Base-by-base conservation (phyloP, 805 yeast genomes). In the Saturnispora gosingensis region DNA sequence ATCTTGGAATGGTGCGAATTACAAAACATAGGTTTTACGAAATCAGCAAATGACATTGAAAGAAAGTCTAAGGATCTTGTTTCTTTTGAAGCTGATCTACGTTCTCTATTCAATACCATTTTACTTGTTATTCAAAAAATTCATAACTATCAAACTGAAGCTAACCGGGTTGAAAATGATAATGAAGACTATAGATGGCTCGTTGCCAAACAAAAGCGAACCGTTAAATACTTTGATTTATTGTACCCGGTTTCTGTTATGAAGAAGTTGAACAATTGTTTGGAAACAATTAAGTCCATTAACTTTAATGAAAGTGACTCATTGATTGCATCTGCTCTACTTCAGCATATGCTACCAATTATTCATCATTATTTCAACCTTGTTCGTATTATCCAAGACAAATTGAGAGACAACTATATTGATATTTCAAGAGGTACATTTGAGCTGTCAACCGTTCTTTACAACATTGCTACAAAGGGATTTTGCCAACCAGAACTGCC, bases 401-500 rank as follows among this genome's bases (percentile, higher is more conserved):
- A 77, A 50, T 62, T 74, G 9, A 71, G 76, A 45, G 56, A 58
- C 0, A 73, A 80, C 59, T 86, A 86, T 61, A 54, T 67, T 20
- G 73, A 76, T 28, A 68, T 80, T 9, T 73, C 87, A 4, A 79
- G 79, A 55, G 83, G 89, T 8, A 73, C 88, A 0, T 83, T 71
- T 60, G 70, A 79, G 38, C 67, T 93, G 47, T 59, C 83, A 8
- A 68, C 73, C 6, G 62, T 82, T 7, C 72, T 93, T 38, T 69
- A 74, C 54, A 75, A 75, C 7, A 67, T 93, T 28, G 80, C 95
- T 0, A 78, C 78, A 13, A 78, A 83, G 50, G 99, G 99, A 0
- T 90, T 89, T 76, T 93, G 99, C 63, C 79, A 95, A 2, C 99
- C 99, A 11, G 85, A 86, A 61, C 82, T 88, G 18, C 85, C 85